A percentile compares a stretch with the other conserved stretches of the same genome.
Conservation (phyloP, 805 yeast genomes). For the Scheffersomyces spartinae region DNA sequence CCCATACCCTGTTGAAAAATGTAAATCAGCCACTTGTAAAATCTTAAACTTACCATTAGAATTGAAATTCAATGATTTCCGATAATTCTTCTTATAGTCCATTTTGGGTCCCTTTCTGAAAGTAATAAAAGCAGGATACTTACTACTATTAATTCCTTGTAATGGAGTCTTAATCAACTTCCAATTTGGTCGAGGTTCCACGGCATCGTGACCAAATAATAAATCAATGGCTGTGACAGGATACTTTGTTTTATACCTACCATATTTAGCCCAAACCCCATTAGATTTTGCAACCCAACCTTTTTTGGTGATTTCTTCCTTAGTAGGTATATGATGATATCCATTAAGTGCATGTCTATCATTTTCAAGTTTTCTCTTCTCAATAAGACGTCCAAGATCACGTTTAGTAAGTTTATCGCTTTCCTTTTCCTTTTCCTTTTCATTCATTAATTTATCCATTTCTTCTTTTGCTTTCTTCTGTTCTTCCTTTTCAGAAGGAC, state of each 20-base stretch:
- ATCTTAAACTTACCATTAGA: constrained; percentile 54
- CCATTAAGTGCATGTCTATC: constrained; percentile 10
- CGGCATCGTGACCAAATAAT: constrained; percentile 60
- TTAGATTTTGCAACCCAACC: constrained; percentile 37
- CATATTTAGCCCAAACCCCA: constrained; percentile 55
- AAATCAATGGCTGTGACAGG: constrained; percentile 53
- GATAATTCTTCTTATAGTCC: constrained; percentile 13
- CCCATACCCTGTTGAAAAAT: constrained; percentile 79
- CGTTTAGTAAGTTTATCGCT: neutral
- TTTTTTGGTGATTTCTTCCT: constrained; percentile 18
- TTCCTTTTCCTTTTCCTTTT: constrained; percentile 1
- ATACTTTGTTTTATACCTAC: constrained; percentile 18
- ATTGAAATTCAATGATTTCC: constrained; percentile 21
- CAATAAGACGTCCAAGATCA: constrained; percentile 2
- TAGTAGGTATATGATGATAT: constrained; percentile 18
- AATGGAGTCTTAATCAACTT: constrained; percentile 14
- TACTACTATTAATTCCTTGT: constrained; percentile 4
- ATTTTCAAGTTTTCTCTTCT: constrained; percentile 7
- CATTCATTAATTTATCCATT: constrained; percentile 1
- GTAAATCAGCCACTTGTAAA: constrained; percentile 84
- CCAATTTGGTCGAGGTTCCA: constrained; percentile 76
- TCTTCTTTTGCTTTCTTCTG: constrained; percentile 1
- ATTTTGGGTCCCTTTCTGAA: constrained; percentile 22
- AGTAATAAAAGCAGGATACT: constrained; percentile 18
- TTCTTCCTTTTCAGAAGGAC: constrained; percentile 1